Conservation (phyloP, 2,329 filamentous ascomycete genomes). For the Alternaria conjuncta region DNA sequence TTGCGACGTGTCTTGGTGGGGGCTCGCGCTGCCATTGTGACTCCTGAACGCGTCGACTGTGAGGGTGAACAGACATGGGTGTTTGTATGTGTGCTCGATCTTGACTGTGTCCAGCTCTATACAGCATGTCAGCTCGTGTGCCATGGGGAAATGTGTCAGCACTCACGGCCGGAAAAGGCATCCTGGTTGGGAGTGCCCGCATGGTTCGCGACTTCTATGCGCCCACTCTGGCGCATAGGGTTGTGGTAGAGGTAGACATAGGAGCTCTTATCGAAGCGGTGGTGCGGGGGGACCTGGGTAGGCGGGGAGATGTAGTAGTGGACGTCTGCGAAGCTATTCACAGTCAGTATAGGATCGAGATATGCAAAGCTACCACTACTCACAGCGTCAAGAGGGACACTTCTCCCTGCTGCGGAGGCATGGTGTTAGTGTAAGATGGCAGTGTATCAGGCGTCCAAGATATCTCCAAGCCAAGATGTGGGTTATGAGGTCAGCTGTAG, state of each 20-base stretch:
- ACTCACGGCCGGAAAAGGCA: constrained; percentile 77
- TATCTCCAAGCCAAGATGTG: constrained; percentile 6
- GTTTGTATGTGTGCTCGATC: constrained; percentile 75
- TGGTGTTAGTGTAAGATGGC: constrained; percentile 31
- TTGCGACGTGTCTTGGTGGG: constrained; percentile 59
- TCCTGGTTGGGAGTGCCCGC: constrained; percentile 78
- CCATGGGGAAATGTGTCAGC: neutral
- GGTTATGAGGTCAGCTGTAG: constrained; percentile 1
- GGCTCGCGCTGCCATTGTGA: constrained; percentile 45
- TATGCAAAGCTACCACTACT: constrained; percentile 22
- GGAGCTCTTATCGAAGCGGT: constrained; percentile 79
- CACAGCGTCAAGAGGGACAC: constrained; percentile 57
- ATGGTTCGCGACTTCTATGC: constrained; percentile 78
- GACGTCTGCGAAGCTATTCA: constrained; percentile 72
- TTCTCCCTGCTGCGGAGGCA: constrained; percentile 58
- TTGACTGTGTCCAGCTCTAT: constrained; percentile 70
- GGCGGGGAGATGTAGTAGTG: constrained; percentile 81
- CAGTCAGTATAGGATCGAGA: constrained; percentile 15
- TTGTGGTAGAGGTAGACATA: constrained; percentile 84
- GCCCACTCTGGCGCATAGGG: constrained; percentile 68
- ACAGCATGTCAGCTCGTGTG: constrained; percentile 24
- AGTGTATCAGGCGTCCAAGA: constrained; percentile 14
- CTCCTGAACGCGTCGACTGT: constrained; percentile 59
- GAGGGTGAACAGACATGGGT: constrained; percentile 73
- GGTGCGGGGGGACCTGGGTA: constrained; percentile 71